Evolutionary conservation across 352 stramenopile species (phyloP), one percentile per base, ranked within the genome.

Genomic region (Elongisporangium anandrum): DNA sequence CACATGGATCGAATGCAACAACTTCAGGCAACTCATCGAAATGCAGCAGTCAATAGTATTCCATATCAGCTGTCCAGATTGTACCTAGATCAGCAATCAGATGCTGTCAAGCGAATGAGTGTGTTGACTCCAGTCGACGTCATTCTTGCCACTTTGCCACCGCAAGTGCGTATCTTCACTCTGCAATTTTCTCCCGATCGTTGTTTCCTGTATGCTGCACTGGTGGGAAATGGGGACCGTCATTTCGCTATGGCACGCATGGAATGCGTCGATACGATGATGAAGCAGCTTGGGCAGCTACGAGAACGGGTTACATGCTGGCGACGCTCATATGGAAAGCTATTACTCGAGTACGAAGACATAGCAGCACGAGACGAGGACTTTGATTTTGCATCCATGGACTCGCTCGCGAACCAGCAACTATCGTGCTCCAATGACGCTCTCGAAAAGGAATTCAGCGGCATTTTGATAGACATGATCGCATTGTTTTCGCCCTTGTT

Each of bases 131-230:
- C 66, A 9, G 60, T 84, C 4, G 80, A 92, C 20, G 48, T 54
- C 6, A 71, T 85, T 19, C 57, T 92, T 8, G 54, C 68, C 0
- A 34, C 64, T 0, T 45, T 94, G 0, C 82, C 81, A 23, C 60
- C 70, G 1, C 61, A 65, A 3, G 61, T 72, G 1, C 66, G 77
- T 2, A 34, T 92, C 0, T 20, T 92, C 20, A 74, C 68, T 47
- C 69, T 92, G 5, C 85, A 92, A 54, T 75, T 94, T 20, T 92
- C 85, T 4, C 75, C 73, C 4, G 81, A 94, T 49, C 68, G 65
- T 2, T 85, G 75, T 39, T 92, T 87, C 38, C 54, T 94, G 9
- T 92, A 85, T 39, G 77, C 68, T 3, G 73, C 68, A 1, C 22
- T 89, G 23, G 62, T 79, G 2, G 63, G 63, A 0, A 74, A 49